Conservation (phyloP, 2,329 filamentous ascomycete species). For the Penicillium verrucosum region DNA sequence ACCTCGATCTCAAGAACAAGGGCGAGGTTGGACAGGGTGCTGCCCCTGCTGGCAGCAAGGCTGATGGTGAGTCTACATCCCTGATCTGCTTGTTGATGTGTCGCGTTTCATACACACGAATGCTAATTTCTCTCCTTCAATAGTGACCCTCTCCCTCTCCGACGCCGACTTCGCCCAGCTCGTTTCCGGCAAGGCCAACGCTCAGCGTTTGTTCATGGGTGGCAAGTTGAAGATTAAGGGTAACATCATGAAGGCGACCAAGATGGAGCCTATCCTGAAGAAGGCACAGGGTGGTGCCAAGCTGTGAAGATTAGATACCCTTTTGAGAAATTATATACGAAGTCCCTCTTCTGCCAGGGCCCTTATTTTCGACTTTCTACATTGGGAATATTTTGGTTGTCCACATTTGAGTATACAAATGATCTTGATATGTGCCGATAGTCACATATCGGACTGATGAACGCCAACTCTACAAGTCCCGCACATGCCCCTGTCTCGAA, state of each 20-base stretch:
- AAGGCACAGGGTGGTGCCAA: slow-evolving; percentile 83
- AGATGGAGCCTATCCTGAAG: slow-evolving; percentile 89
- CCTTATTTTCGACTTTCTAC: not conserved
- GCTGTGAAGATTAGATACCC: slow-evolving; percentile 56
- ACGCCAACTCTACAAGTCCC: slow-evolving; percentile 17
- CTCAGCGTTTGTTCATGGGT: slow-evolving; percentile 94
- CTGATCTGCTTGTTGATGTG: not conserved
- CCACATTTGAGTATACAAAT: not conserved
- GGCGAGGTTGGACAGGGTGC: slow-evolving; percentile 76
- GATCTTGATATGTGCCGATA: not conserved
- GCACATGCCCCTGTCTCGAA: slow-evolving; percentile 28
- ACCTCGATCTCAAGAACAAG: slow-evolving; percentile 90
- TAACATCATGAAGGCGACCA: slow-evolving; percentile 96
- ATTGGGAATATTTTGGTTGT: not conserved
- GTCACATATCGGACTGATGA: not conserved
- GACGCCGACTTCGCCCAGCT: slow-evolving; percentile 85
- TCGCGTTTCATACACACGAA: no score
- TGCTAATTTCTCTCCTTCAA: slow-evolving; percentile 7
- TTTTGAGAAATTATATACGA: slow-evolving; percentile 10
- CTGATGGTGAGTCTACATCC: slow-evolving; percentile 62
- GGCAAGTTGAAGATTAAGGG: slow-evolving; percentile 98
- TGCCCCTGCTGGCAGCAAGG: slow-evolving; percentile 67
- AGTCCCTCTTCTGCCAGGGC: not conserved
- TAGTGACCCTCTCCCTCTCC: slow-evolving; percentile 80
- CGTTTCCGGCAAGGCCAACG: slow-evolving; percentile 82